Evolutionary conservation across 768 basidiomycete genomes (phyloP).

Genomic region (Tricholoma furcatifolium): DNA sequence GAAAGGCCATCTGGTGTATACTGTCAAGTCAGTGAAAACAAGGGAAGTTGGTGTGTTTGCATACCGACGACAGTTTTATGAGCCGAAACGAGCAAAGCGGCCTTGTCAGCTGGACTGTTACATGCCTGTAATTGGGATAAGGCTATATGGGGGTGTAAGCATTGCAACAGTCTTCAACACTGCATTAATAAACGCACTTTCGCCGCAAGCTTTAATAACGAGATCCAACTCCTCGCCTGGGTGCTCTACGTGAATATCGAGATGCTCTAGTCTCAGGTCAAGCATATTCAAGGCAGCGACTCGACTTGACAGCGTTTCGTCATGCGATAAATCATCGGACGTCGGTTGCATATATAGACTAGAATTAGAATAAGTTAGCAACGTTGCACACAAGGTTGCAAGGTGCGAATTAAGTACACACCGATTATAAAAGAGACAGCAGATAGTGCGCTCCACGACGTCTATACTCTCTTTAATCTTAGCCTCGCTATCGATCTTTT

Average conservation of each 20-base stretch:
- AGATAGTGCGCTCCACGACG: conserved; percentile 69
- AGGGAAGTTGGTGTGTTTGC: conserved; percentile 19
- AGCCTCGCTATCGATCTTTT: conserved; percentile 38
- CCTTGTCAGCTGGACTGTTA: conserved; percentile 73
- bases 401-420: conserved; percentile 27
- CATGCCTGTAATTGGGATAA: conserved; percentile 39
- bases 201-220: conserved; percentile 73
- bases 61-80: conserved; percentile 87
- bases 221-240: conserved; percentile 50
- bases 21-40: conserved; percentile 1
- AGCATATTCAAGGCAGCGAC: conserved; percentile 91
- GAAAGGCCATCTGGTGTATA: conserved; percentile 66
- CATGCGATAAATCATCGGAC: conserved; percentile 78
- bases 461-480: conserved; percentile 65
- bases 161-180: background rate
- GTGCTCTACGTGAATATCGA: conserved; percentile 78
- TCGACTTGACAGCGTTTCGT: conserved; percentile 85
- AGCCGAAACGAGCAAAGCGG: conserved; percentile 73
- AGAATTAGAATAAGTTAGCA: background rate
- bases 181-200: conserved; percentile 59
- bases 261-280: conserved; percentile 83
- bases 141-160: conserved; percentile 16
- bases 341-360: conserved; percentile 76
- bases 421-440: conserved; percentile 83
- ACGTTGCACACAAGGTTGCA: background rate